Conservation (phyloP, 2,329 filamentous ascomycete genomes). For the Pseudogymnoascus sp. region DNA sequence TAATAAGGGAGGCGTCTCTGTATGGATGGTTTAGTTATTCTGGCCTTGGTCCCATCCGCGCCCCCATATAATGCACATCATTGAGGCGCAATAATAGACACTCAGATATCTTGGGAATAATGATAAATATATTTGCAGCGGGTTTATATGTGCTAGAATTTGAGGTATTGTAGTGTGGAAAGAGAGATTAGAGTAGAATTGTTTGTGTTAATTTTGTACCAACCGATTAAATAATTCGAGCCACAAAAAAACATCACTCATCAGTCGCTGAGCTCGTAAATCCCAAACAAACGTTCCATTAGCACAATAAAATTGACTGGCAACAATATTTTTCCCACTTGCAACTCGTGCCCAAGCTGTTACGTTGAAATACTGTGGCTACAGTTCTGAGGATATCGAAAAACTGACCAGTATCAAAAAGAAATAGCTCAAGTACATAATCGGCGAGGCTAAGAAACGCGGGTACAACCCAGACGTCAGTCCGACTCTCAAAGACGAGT, state of each 20-base stretch:
- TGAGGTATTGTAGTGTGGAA: neutral
- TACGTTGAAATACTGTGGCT: neutral
- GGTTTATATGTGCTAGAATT: neutral
- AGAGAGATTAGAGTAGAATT: neutral
- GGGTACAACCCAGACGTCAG: neutral
- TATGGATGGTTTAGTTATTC: neutral
- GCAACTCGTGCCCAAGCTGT: neutral
- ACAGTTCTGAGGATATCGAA: neutral
- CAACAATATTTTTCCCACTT: slow-evolving; percentile 5
- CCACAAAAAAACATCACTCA: neutral
- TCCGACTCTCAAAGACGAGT: neutral
- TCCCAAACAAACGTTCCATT: neutral
- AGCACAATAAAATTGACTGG: neutral
- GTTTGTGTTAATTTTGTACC: neutral
- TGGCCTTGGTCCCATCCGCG: neutral
- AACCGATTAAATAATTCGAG: neutral
- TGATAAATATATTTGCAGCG: neutral
- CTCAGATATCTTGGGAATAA: neutral
- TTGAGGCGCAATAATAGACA: neutral
- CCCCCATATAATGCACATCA: neutral
- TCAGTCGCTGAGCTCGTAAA: neutral
- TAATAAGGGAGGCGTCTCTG: neutral
- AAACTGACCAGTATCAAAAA: neutral
- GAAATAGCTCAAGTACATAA: slow-evolving; percentile 1
- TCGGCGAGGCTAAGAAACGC: slow-evolving; percentile 2